phyloP scores from a whole-genome alignment of 129 eudicot species.

The Centaurea solstitialis region DNA sequence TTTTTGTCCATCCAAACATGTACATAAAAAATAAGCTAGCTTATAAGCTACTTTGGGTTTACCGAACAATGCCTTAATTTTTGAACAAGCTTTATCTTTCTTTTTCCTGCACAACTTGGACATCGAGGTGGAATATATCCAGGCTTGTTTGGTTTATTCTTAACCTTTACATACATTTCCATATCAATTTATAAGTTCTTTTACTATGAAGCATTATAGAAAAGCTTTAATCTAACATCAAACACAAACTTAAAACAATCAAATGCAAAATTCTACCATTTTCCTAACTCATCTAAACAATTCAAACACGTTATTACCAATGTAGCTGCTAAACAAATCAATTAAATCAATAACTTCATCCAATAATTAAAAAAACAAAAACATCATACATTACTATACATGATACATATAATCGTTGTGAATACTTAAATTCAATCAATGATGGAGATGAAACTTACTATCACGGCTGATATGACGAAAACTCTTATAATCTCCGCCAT shows the following conservation, averaged over 20 bases:
- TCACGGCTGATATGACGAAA: constrained; percentile 86
- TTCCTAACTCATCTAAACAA: background rate
- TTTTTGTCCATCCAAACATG: too few species aligned
- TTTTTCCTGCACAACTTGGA: background rate
- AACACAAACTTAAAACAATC: background rate
- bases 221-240: background rate
- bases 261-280: background rate
- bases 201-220: constrained; percentile 1
- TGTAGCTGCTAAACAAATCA: constrained; percentile 21
- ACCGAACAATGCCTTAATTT: too few species aligned
- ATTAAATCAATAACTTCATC: constrained; percentile 20
- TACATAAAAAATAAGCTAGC: too few species aligned
- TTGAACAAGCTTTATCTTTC: background rate
- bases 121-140: background rate
- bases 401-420: background rate
- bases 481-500: constrained; percentile 74
- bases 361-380: background rate
- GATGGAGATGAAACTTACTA: constrained; percentile 42
- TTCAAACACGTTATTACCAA: constrained; percentile 4
- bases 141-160: background rate
- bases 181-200: background rate
- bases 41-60: too few species aligned
- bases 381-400: background rate
- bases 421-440: constrained; percentile 9
- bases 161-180: background rate